Evolutionary conservation across 2,329 filamentous ascomycete genomes (phyloP), one percentile per base, ranked within the genome.

Genomic region (Ambrosiella cleistominuta): DNA sequence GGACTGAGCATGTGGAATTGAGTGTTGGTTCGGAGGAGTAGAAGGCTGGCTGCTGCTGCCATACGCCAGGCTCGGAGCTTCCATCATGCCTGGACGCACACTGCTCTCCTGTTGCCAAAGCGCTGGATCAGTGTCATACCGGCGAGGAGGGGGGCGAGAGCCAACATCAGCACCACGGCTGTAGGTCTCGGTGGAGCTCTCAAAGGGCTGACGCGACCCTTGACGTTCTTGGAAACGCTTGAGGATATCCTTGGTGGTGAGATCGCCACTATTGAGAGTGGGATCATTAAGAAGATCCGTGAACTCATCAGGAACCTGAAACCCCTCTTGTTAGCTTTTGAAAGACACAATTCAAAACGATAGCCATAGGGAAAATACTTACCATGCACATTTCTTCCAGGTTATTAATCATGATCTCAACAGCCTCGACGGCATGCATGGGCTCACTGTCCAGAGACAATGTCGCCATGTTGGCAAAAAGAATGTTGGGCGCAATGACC

Each of bases 361-460:
- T 45, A 60, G n/a, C 19, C 19, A n/a, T 27, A 36, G 57, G 50
- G 27, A 7, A 47, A 5, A 42, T 8, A 75, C 85, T 72, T 79
- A 96, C 93, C 81, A 96, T 84, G 68, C 90, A 97, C 83, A 98
- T 95, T 69, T 88, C 85, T 69, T 97, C 93, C 64, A 96, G 96
- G 68, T 86, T 88, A 65, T 86, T 83, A 65, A 98, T 96, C 63
- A 98, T 76, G 61, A 85, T 83, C 68, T 95, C 86, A 35, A 98
- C 88, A 13, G 93, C 90, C 66, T 93, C 87, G 61, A 98, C 96
- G 37, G 91, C 89, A 66, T 86, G 79, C 73, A 97, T 96, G 62
- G 89, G 93, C 64, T 95, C 89, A 65, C 83, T 82, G 64, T 94
- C 91, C 63, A 89, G 79, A 49, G 79, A 80, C 6, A 78, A 75